A percentile compares a stretch with the other conserved stretches of the same genome.
Conservation (phyloP, 1,139 yeast species). For the Geotrichum carabidarum region DNA sequence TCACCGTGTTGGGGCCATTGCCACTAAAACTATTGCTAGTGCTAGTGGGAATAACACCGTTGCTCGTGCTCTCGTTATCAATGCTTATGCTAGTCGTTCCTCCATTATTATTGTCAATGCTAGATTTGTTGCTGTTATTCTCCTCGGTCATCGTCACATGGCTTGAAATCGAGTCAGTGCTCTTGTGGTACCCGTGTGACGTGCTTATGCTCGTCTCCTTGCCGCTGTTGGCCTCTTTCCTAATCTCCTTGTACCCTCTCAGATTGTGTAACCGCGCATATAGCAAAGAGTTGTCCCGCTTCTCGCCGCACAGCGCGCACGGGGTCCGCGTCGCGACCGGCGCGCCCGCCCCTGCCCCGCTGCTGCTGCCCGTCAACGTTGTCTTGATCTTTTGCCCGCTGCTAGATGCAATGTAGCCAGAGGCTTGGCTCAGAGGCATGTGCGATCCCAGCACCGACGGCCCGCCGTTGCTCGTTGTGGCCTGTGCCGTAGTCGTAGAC, state of each 20-base stretch:
- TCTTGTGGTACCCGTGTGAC: conserved; percentile 2
- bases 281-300: conserved; percentile 59
- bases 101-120: conserved; percentile 10
- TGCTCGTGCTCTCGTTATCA: not conserved
- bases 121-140: conserved; percentile 5
- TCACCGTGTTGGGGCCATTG: conserved; percentile 13
- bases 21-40: not conserved
- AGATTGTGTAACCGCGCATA: conserved; percentile 73
- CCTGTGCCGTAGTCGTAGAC: not conserved
- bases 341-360: conserved; percentile 37
- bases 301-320: conserved; percentile 81
- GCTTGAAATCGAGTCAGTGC: conserved; percentile 4
- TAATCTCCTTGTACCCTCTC: conserved; percentile 36
- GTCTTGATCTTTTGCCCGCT: conserved; percentile 7
- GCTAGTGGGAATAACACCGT: not conserved
- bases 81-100: conserved; percentile 6
- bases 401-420: not conserved
- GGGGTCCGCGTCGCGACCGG: conserved; percentile 73
- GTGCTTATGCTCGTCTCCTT: not conserved
- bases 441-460: not conserved
- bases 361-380: not conserved
- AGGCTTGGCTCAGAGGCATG: conserved; percentile 1
- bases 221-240: not conserved
- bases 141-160: not conserved
- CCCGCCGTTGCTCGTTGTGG: not conserved